Base-by-base conservation (phyloP, 768 basidiomycete genomes). In the Hortiboletus flavorubellus region DNA sequence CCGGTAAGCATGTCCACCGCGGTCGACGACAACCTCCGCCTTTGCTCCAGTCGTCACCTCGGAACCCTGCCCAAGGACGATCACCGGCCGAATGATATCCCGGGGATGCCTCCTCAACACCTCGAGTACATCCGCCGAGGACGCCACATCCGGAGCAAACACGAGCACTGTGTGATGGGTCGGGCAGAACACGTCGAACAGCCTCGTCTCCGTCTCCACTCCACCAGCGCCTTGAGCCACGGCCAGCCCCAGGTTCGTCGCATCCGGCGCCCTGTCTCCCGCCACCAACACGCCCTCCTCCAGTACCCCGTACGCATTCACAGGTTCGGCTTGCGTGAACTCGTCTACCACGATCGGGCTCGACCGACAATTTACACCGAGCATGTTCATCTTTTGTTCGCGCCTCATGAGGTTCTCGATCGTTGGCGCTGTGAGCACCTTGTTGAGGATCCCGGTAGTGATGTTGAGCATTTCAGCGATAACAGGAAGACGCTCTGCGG, bases 211-310 rank as follows among this genome's bases (percentile, higher is more conserved):
- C 37, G 46, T 44, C 29, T 23, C 21, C 2, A 16, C 8, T 5
- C 30, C 54, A 53, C 9, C 58, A 51, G 15, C 14, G 54, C 5
- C 15, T 11, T 34, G 30, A 11, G 45, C 15, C 51, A 48, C 23
- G 2, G 69, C 53, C 21, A 78, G 61, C 12, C 55, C 69, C 0
- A 79, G 62, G 14, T 55, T 70, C 0, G 76, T 66, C 3, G 78
- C 76, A 54, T 79, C 76, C 1, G 76, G 76, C 9, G 77, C 76
- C 35, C 78, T 68, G 59, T 80, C 78, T 0, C 78, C 78, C 5
- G 77, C 79, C 1, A 66, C 59, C 5, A 78, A 40, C 9, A 51
- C 59, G 0, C 60, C 66, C 42, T 73, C 69, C 5, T 64, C 56
- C 9, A 66, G 23, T 10, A 49, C 5, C 18, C 58, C 51, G 10